A percentile compares a stretch with the other conserved stretches of the same genome.
Conservation (phyloP, 2,329 filamentous ascomycete species). For the Arthrinium phaeospermum region DNA sequence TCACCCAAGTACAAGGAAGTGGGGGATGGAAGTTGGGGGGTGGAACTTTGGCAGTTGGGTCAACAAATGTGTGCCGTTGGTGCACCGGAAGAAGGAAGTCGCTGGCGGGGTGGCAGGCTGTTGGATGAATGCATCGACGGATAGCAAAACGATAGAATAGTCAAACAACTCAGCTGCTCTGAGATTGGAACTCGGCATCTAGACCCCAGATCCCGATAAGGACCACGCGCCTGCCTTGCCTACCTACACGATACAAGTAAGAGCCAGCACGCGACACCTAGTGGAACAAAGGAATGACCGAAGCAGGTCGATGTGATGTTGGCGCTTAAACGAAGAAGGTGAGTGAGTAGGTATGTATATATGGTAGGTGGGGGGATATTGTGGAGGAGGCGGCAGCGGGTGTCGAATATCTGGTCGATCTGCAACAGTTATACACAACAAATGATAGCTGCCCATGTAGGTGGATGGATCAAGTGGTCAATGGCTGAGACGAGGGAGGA, state of each 20-base stretch:
- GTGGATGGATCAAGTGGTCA: background rate
- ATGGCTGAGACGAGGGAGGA: background rate
- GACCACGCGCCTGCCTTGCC: slow-evolving; percentile 23
- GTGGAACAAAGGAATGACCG: background rate
- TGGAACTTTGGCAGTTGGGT: background rate
- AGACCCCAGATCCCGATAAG: slow-evolving; percentile 2
- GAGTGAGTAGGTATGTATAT: background rate
- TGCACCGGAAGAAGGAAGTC: slow-evolving; percentile 33
- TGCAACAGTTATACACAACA: background rate
- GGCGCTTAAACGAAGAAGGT: background rate
- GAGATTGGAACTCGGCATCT: slow-evolving; percentile 33
- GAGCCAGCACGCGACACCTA: background rate
- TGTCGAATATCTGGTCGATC: background rate
- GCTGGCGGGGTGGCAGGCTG: slow-evolving; percentile 40
- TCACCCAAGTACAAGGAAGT: slow-evolving; percentile 40
- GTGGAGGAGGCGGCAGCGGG: background rate
- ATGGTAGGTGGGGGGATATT: background rate
- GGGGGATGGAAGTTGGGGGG: slow-evolving; percentile 35
- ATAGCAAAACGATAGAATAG: slow-evolving; percentile 34
- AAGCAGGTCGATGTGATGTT: background rate
- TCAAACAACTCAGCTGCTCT: slow-evolving; percentile 29
- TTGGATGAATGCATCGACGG: slow-evolving; percentile 42
- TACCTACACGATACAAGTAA: background rate
- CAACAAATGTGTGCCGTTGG: slow-evolving; percentile 17
- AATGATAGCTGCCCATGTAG: background rate